Evolutionary conservation across 139 green algal species (phyloP).

Genomic region (Spirogloea muscicola): DNA sequence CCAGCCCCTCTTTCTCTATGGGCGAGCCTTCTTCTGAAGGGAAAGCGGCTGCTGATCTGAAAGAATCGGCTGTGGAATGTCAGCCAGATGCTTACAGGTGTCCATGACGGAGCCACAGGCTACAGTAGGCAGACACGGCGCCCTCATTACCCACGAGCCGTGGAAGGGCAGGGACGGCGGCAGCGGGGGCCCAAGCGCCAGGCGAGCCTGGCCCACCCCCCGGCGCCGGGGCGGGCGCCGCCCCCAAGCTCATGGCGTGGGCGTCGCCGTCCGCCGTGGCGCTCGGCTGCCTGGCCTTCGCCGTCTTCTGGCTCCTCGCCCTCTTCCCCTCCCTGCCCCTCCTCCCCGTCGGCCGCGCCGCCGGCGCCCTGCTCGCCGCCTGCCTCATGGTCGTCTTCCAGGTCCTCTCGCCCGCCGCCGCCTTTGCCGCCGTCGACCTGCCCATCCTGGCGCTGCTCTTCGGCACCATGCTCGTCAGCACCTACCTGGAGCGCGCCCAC

Average conservation of each 20-base stretch:
- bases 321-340: background rate
- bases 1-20: too few species aligned
- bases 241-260: background rate
- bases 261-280: slow-evolving; percentile 5
- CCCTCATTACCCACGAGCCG: too few species aligned
- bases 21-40: too few species aligned
- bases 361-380: background rate
- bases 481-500: slow-evolving; percentile 3
- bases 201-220: too few species aligned
- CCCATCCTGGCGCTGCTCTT: slow-evolving; percentile 11
- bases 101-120: too few species aligned
- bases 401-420: slow-evolving; percentile 8
- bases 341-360: background rate
- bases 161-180: too few species aligned
- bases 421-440: slow-evolving; percentile 11
- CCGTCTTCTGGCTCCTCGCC: slow-evolving; percentile 11
- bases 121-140: too few species aligned
- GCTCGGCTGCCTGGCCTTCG: background rate
- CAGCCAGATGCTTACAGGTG: too few species aligned
- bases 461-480: slow-evolving; percentile 11
- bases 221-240: too few species aligned
- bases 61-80: too few species aligned
- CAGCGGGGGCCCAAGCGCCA: too few species aligned
- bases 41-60: too few species aligned
- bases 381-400: slow-evolving; percentile 22